Evolutionary conservation across 805 yeast genomes (phyloP).

Genomic region (Candida orba): DNA sequence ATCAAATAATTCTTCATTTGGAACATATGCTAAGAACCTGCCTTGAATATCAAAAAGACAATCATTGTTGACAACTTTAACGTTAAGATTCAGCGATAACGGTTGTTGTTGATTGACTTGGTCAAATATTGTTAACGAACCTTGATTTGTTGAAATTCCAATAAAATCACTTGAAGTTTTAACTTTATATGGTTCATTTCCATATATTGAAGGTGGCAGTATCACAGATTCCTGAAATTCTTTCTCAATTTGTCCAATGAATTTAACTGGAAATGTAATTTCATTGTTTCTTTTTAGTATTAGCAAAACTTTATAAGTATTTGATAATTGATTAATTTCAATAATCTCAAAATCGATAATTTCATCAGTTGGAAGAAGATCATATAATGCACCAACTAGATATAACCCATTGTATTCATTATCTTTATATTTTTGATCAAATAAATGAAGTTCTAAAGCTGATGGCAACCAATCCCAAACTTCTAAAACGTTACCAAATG

Average conservation of each 20-base stretch:
- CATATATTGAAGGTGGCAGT: conserved; percentile 23
- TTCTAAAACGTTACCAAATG: conserved; percentile 24
- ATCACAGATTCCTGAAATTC: conserved; percentile 11
- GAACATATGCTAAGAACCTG: conserved; percentile 34
- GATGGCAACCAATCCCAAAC: conserved; percentile 36
- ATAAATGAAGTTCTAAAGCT: conserved; percentile 9
- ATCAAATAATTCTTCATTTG: conserved; percentile 6
- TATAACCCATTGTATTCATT: conserved; percentile 16
- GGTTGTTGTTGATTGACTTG: conserved; percentile 10
- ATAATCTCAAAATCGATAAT: conserved; percentile 23
- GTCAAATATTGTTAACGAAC: conserved; percentile 23
- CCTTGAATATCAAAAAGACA: conserved; percentile 35
- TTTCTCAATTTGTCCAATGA: conserved; percentile 18
- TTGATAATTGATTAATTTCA: conserved; percentile 15
- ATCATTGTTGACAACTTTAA: conserved; percentile 27
- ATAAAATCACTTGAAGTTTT: conserved; percentile 17
- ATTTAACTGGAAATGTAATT: conserved; percentile 6
- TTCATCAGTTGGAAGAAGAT: conserved; percentile 10
- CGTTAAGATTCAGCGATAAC: conserved; percentile 13
- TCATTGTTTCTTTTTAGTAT: conserved; percentile 8
- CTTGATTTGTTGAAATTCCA: conserved; percentile 24
- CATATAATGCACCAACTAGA: conserved; percentile 22
- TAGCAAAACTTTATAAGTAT: conserved; percentile 18
- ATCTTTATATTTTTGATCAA: not conserved
- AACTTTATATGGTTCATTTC: conserved; percentile 18